Conservation (phyloP, 345 rosid species). For the Brassica rapa region DNA sequence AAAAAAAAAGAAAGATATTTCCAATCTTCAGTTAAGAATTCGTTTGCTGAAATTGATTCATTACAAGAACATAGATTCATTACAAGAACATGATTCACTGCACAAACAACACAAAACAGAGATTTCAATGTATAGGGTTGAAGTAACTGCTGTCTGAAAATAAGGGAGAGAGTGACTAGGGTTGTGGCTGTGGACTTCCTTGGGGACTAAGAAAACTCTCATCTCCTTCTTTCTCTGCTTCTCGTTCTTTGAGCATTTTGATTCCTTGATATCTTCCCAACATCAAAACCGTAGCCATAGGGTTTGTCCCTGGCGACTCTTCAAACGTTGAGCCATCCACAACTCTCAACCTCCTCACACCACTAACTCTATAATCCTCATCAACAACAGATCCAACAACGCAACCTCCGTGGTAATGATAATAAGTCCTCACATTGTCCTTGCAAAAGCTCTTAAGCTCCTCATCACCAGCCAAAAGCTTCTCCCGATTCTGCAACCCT, state of each 20-base stretch:
- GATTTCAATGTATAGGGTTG: not conserved
- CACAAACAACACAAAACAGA: constrained; percentile 7
- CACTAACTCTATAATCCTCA: not conserved
- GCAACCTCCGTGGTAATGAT: not conserved
- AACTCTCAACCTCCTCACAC: constrained; percentile 43
- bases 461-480: constrained; percentile 34
- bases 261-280: constrained; percentile 80
- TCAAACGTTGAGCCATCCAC: constrained; percentile 71
- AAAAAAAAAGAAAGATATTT: not conserved
- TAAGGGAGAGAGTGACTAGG: not conserved
- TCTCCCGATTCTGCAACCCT: constrained; percentile 40
- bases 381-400: not conserved
- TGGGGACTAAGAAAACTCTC: not conserved
- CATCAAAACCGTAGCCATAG: constrained; percentile 77
- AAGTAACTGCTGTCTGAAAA: not conserved
- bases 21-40: not conserved
- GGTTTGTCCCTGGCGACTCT: constrained; percentile 83
- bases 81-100: not conserved
- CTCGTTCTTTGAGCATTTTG: constrained; percentile 50
- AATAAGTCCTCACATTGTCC: constrained; percentile 38
- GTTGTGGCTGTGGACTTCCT: constrained; percentile 35
- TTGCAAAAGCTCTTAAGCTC: constrained; percentile 40
- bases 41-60: not conserved
- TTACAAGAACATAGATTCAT: constrained; percentile 1
- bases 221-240: not conserved